Conservation (phyloP, 805 yeast genomes). For the Saccharomycopsis guyanensis region DNA sequence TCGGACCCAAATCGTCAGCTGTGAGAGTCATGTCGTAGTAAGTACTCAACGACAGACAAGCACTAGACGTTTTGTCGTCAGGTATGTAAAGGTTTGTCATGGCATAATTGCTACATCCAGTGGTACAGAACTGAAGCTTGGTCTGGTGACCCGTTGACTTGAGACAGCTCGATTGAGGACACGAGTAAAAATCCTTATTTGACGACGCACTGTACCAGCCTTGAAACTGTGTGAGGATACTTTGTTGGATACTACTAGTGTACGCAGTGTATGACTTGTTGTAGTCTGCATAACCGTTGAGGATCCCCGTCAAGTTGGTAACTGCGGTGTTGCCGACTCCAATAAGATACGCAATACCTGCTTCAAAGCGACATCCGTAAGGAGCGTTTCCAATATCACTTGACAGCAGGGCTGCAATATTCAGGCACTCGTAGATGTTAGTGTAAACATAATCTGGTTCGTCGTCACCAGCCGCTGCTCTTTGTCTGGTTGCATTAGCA, state of each 20-base stretch:
- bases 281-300: slow-evolving; percentile 6
- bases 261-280: slow-evolving; percentile 6
- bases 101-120: neutral
- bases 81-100: slow-evolving; percentile 2
- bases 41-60: slow-evolving; percentile 1
- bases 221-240: slow-evolving; percentile 6
- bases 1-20: neutral
- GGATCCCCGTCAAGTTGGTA: slow-evolving; percentile 6
- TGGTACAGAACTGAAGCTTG: neutral
- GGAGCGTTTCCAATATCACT: slow-evolving; percentile 5
- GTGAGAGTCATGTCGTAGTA: slow-evolving; percentile 6
- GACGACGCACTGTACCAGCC: slow-evolving; percentile 5
- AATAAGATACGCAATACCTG: slow-evolving; percentile 10
- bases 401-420: neutral
- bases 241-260: slow-evolving; percentile 1
- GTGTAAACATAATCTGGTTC: slow-evolving; percentile 1
- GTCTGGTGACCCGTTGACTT: neutral
- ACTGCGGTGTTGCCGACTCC: slow-evolving; percentile 9
- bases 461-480: neutral
- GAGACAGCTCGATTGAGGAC: neutral
- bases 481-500: too few species aligned
- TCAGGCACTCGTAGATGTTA: slow-evolving; percentile 8
- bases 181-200: slow-evolving; percentile 5
- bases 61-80: neutral
- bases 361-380: slow-evolving; percentile 15